Conservation (phyloP, 768 basidiomycete species). For the Gloeopeniophorella convolvens region DNA sequence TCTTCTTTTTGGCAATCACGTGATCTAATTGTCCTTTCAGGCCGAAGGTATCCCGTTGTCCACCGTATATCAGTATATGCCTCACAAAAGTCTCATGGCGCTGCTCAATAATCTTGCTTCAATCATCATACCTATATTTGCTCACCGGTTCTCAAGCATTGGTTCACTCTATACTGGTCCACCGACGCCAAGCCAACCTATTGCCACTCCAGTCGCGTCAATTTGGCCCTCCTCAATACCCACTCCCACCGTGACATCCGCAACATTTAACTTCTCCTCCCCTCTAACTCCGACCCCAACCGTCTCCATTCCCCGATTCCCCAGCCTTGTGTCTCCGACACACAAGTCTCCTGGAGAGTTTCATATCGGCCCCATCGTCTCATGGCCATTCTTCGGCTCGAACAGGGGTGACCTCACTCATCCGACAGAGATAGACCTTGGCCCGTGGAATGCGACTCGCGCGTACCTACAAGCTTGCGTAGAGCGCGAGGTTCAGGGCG, state of each 20-base stretch:
- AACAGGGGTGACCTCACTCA: slow-evolving; percentile 67
- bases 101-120: slow-evolving; percentile 63
- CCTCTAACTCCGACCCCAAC: slow-evolving; percentile 8
- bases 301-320: not conserved
- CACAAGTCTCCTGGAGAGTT: slow-evolving; percentile 31
- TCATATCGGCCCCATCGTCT: slow-evolving; percentile 76
- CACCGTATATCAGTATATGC: slow-evolving; percentile 63
- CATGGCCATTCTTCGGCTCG: slow-evolving; percentile 88
- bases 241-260: slow-evolving; percentile 25
- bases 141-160: slow-evolving; percentile 68
- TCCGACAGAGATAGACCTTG: slow-evolving; percentile 67
- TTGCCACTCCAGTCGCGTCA: slow-evolving; percentile 8
- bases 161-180: slow-evolving; percentile 67
- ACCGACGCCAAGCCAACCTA: slow-evolving; percentile 7
- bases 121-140: slow-evolving; percentile 66
- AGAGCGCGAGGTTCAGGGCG: slow-evolving; percentile 66
- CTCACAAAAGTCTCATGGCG: slow-evolving; percentile 55
- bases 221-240: slow-evolving; percentile 20
- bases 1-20: not conserved
- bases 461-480: slow-evolving; percentile 62
- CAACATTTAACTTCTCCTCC: slow-evolving; percentile 1
- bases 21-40: slow-evolving; percentile 31
- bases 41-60: slow-evolving; percentile 68
- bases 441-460: slow-evolving; percentile 60
- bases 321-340: not conserved